Evolutionary conservation across 2,329 filamentous ascomycete genomes (phyloP), one percentile per base, ranked within the genome.

Genomic region (Penicillium palitans): DNA sequence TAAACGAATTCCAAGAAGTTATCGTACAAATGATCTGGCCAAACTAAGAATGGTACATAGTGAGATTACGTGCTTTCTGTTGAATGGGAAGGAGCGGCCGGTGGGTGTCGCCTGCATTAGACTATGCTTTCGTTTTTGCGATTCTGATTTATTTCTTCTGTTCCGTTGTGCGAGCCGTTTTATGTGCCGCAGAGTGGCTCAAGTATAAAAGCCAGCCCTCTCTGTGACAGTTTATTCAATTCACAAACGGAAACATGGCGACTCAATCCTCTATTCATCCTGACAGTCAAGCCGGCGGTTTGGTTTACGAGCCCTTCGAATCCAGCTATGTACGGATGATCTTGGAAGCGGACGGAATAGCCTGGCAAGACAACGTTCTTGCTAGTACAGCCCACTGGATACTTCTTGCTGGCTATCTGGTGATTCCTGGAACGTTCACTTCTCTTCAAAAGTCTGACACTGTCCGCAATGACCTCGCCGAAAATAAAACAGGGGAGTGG

Each of bases 341-440:
- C 6, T 71, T 82, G 19, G 71, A 74, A 29, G 71, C 80, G n/a
- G 78, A 83, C 63, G 65, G 68, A 39, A 80, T 83, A 45, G 74
- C 79, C 2, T 72, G 72, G 7, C 35, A 74, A 13, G 78, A 83
- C 71, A 84, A 80, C 68, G 72, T 82, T 56, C 70, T 81, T n/a
- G 77, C 78, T 49, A 73, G 74, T 10, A 59, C 75, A 19, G 80
- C 75, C 55, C 70, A 76, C 4, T 84, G 78, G 80, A 73, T 82
- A 46, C 73, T 84, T 2, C 76, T 84, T 1, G 78, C 78, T 0
- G 80, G 81, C 27, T 84, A 83, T 71, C 74, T 84, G 0, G 29
- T 52, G 0, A 25, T 44, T 6, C 50, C 50, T 6, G 4, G 50
- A 15, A 52, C 27, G 1, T 52, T 52, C 3, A 52, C 15, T 1